Evolutionary conservation across 2,329 filamentous ascomycete species (phyloP).

Genomic region (Pseudogymnoascus sp.): DNA sequence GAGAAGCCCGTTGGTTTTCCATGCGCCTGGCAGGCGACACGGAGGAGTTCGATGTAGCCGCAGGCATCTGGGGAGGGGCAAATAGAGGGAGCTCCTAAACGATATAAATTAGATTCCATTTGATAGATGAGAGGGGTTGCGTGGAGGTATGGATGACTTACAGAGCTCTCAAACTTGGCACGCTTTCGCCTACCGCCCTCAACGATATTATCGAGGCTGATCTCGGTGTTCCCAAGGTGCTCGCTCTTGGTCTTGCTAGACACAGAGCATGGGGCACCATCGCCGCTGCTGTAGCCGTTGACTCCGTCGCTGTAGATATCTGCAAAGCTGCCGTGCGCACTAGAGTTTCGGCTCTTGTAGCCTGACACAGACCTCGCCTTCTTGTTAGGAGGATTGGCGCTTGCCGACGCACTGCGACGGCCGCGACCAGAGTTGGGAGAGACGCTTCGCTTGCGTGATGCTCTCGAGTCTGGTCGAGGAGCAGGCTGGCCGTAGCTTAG

Average conservation of each 20-base stretch:
- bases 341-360: slow-evolving; percentile 60
- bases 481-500: slow-evolving; percentile 53
- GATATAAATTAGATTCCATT: slow-evolving; percentile 15
- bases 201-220: slow-evolving; percentile 96
- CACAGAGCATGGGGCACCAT: slow-evolving; percentile 68
- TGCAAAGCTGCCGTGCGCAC: slow-evolving; percentile 39
- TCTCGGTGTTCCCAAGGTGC: slow-evolving; percentile 87
- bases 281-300: slow-evolving; percentile 79
- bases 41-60: slow-evolving; percentile 93
- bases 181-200: slow-evolving; percentile 93
- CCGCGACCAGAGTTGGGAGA: slow-evolving; percentile 65
- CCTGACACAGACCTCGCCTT: slow-evolving; percentile 60
- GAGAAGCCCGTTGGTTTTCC: slow-evolving; percentile 59
- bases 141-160: slow-evolving; percentile 46
- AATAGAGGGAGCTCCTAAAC: slow-evolving; percentile 87
- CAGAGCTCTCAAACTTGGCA: slow-evolving; percentile 92
- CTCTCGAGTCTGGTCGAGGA: slow-evolving; percentile 61
- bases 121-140: neutral
- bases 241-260: slow-evolving; percentile 73
- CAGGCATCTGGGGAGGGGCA: slow-evolving; percentile 86
- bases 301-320: slow-evolving; percentile 59
- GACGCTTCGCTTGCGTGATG: slow-evolving; percentile 67
- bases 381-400: slow-evolving; percentile 46
- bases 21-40: slow-evolving; percentile 82
- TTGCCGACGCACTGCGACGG: slow-evolving; percentile 68